Evolutionary conservation across 2,329 filamentous ascomycete genomes (phyloP).

Genomic region (Monosporascus ibericus): DNA sequence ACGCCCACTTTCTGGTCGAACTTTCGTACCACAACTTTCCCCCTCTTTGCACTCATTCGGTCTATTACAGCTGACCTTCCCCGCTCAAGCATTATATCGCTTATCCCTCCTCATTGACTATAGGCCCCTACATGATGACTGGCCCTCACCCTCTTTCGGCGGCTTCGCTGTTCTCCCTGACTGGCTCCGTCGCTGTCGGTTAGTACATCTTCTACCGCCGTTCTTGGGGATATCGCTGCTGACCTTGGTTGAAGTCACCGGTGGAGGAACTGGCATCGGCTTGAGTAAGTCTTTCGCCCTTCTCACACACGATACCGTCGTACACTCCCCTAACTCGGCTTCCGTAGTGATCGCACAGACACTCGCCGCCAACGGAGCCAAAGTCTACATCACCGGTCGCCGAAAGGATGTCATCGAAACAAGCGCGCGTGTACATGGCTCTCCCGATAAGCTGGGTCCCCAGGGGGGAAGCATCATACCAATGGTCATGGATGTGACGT

Average conservation of each 20-base stretch:
- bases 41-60: too few species aligned
- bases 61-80: too few species aligned
- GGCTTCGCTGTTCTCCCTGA: conserved; percentile 18
- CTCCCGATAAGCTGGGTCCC: conserved; percentile 28
- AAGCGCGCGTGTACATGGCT: conserved; percentile 35
- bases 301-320: background rate
- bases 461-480: conserved; percentile 41
- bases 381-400: conserved; percentile 33
- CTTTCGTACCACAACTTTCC: too few species aligned
- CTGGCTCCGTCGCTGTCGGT: conserved; percentile 22
- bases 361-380: conserved; percentile 37
- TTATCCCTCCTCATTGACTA: too few species aligned
- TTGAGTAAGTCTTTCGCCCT: conserved; percentile 14
- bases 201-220: conserved; percentile 5
- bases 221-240: conserved; percentile 2
- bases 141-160: conserved; percentile 22
- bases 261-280: conserved; percentile 22
- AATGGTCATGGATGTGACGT: conserved; percentile 38
- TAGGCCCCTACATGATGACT: conserved; percentile 8
- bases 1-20: too few species aligned
- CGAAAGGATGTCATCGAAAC: conserved; percentile 37
- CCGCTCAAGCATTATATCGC: too few species aligned
- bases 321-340: background rate
- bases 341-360: conserved; percentile 35
- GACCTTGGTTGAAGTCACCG: conserved; percentile 14